Evolutionary conservation across 73 alveolate genomes (phyloP).

Genomic region (Paramecium sexaurelia): DNA sequence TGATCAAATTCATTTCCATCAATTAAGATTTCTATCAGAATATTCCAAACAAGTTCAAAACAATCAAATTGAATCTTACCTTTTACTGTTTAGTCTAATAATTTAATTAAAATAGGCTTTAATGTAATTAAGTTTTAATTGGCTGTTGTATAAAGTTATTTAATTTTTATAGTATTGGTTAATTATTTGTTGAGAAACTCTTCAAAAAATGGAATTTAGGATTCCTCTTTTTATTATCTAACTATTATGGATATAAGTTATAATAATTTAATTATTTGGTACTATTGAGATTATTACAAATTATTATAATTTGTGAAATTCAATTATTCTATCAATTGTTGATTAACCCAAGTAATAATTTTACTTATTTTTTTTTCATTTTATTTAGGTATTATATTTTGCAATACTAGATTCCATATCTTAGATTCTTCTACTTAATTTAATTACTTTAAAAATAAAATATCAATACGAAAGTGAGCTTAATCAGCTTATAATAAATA

Average conservation of each 20-base stretch:
- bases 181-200: not conserved
- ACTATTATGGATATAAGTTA: not conserved
- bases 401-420: conserved; percentile 30
- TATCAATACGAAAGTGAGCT: conserved; percentile 9
- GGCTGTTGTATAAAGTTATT: not conserved
- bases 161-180: not conserved
- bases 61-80: conserved; percentile 7
- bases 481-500: conserved; percentile 21
- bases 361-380: conserved; percentile 32
- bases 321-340: not conserved
- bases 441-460: not conserved
- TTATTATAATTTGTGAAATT: not conserved
- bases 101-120: conserved; percentile 40
- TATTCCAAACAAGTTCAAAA: conserved; percentile 35
- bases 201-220: conserved; percentile 11
- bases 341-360: not conserved
- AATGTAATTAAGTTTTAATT: not conserved
- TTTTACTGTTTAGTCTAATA: conserved; percentile 36
- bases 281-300: not conserved
- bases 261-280: not conserved
- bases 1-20: conserved; percentile 10
- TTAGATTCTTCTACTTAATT: conserved; percentile 35
- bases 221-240: not conserved
- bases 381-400: conserved; percentile 25
- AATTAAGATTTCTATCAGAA: not conserved